Percentiles rank a stretch among this genome's conserved stretches.
phyloP scores from a whole-genome alignment of 306 rosid genomes.

The Morella rubra region DNA sequence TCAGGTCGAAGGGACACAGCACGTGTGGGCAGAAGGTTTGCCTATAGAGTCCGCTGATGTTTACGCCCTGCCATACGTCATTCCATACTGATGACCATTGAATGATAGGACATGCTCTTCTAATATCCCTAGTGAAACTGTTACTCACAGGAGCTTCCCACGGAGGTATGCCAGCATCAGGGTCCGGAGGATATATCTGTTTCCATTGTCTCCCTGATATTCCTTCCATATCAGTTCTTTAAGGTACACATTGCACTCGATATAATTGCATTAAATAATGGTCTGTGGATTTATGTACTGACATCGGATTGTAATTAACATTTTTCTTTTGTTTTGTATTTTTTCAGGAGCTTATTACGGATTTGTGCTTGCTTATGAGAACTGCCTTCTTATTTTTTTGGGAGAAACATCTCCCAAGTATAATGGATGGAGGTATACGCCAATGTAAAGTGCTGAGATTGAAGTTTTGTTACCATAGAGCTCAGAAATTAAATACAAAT shows the following conservation, averaged over 20 bases:
- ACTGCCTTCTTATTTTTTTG: neutral
- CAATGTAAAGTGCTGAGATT: neutral
- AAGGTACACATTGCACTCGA: slow-evolving; percentile 1
- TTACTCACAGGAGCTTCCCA: neutral
- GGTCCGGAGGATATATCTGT: neutral
- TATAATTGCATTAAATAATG: neutral
- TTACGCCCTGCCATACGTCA: slow-evolving; percentile 13
- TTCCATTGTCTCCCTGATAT: neutral
- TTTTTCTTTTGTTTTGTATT: neutral
- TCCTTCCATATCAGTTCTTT: neutral
- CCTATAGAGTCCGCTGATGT: slow-evolving; percentile 9
- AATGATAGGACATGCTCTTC: neutral
- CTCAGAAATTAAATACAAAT: neutral
- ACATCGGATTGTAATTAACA: neutral
- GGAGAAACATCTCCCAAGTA: neutral
- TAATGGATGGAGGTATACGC: neutral
- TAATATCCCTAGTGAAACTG: neutral
- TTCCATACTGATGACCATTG: slow-evolving; percentile 13
- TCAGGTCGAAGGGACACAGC: neutral
- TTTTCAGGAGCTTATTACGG: slow-evolving; percentile 12
- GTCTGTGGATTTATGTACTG: neutral
- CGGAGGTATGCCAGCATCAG: neutral
- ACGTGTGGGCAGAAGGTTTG: slow-evolving; percentile 16
- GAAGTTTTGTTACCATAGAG: neutral
- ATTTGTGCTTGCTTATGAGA: neutral